Evolutionary conservation across 306 rosid species (phyloP), one percentile per base, ranked within the genome.

Genomic region (Castanea crenata): DNA sequence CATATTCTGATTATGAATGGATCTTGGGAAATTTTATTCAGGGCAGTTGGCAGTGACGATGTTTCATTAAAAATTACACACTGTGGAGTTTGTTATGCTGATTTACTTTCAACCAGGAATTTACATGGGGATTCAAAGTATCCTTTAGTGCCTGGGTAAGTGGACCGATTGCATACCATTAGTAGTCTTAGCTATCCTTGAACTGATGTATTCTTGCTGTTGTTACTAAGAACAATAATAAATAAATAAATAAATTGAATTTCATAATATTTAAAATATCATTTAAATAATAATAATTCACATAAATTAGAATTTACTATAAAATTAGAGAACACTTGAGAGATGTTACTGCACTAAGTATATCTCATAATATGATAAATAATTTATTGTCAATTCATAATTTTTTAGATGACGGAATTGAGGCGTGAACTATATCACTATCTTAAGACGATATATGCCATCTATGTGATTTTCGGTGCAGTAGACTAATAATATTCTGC

Each of bases 21-120:
- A 74, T 73, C 54, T 23, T 79, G 75, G 31, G 15, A 54, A 27
- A 25, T 55, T 55, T 67, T 75, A 74, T 69, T 65, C 87, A 93
- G 98, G 88, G 83, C 80, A 73, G 81, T 86, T 34, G 90, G 96
- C 35, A 70, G 78, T 0, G 90, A 90, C 0, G 98, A 94, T 71
- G 85, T 94, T 80, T 84, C 88, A n/a, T 35, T 92, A 52, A 87
- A 85, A 71, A 94, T 94, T 41, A 90, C 96, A n/a, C 92, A 94
- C 61, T 92, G 94, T 11, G 97, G 96, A 68, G 34, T 94, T 74
- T 94, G 98, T 76, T 92, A 90, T 78, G 97, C 94, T 49, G 97
- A 94, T 79, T 80, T 92, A 6, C 0, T 55, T 73, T 88, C 88
- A 89, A 83, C 94, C 58, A 89, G 85, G 86, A 90, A 94, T 74